Conservation (phyloP, 2,329 filamentous ascomycete genomes). For the Chaetomium globosum region DNA sequence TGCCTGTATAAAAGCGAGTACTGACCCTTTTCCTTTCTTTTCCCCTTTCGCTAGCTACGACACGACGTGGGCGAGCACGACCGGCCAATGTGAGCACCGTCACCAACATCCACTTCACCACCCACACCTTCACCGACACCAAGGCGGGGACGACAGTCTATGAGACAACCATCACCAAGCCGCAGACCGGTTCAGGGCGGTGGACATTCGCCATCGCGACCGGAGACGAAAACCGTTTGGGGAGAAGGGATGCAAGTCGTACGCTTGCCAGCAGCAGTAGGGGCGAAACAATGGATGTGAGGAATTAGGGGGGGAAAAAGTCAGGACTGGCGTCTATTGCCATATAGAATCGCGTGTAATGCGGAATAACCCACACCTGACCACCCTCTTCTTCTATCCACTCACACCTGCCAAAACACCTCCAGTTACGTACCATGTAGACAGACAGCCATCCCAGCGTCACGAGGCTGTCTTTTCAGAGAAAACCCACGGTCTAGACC, state of each 20-base stretch:
- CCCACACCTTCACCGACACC: constrained; percentile 15
- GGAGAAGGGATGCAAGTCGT: constrained; percentile 16
- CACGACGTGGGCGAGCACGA: constrained; percentile 12
- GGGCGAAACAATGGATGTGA: neutral
- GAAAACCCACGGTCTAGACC: neutral
- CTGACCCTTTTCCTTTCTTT: neutral
- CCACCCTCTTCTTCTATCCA: neutral
- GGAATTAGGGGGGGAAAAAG: neutral
- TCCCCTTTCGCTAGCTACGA: neutral
- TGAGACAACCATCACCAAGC: neutral
- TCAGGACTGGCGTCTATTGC: neutral
- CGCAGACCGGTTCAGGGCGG: neutral
- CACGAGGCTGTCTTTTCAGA: neutral
- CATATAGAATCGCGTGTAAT: neutral
- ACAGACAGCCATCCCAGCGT: neutral
- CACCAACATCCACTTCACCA: constrained; percentile 6
- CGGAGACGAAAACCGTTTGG: constrained; percentile 11
- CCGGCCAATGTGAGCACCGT: constrained; percentile 16
- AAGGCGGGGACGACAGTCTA: constrained; percentile 12
- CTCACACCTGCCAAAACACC: neutral
- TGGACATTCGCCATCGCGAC: neutral
- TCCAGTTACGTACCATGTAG: neutral
- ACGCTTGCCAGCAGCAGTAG: constrained; percentile 10
- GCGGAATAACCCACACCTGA: neutral
- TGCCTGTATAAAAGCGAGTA: too few relatives aligned